Conservation (phyloP, 2,329 filamentous ascomycete genomes). For the Penicillium fuscoglaucum region DNA sequence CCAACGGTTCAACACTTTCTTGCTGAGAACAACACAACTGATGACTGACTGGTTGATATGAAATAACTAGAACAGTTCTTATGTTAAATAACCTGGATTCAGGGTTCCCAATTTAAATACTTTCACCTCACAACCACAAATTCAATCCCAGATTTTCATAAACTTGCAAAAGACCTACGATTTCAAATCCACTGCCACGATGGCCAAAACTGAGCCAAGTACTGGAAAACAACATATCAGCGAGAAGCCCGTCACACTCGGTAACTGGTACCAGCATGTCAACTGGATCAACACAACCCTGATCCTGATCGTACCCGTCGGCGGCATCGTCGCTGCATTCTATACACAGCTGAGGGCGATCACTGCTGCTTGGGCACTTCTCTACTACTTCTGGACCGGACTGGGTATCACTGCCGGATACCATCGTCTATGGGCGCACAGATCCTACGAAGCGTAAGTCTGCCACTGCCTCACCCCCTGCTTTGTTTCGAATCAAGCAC, state of each 20-base stretch:
- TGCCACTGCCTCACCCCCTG: neutral
- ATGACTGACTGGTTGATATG: neutral
- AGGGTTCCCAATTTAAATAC: too few relatives aligned
- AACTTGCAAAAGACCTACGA: neutral
- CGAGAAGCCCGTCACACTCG: conserved; percentile 71
- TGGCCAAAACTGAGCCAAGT: conserved; percentile 1
- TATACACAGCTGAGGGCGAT: conserved; percentile 70
- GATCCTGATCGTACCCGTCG: conserved; percentile 71
- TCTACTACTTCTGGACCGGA: conserved; percentile 77
- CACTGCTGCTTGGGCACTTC: conserved; percentile 67
- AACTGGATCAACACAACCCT: conserved; percentile 84
- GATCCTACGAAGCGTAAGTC: conserved; percentile 59
- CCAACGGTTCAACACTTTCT: conserved; percentile 14
- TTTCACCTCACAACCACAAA: neutral
- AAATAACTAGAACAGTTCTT: neutral
- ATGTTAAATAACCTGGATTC: neutral
- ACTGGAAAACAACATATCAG: conserved; percentile 71
- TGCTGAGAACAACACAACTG: neutral
- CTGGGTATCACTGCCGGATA: conserved; percentile 75
- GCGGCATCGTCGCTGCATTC: conserved; percentile 68
- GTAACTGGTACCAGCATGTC: conserved; percentile 84
- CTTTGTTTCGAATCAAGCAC: neutral
- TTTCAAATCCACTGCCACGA: neutral
- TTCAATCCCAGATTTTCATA: neutral
- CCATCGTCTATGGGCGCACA: conserved; percentile 79